Evolutionary conservation across 2,329 filamentous ascomycete species (phyloP), one percentile per base, ranked within the genome.

Genomic region (Colletotrichum caudatum): DNA sequence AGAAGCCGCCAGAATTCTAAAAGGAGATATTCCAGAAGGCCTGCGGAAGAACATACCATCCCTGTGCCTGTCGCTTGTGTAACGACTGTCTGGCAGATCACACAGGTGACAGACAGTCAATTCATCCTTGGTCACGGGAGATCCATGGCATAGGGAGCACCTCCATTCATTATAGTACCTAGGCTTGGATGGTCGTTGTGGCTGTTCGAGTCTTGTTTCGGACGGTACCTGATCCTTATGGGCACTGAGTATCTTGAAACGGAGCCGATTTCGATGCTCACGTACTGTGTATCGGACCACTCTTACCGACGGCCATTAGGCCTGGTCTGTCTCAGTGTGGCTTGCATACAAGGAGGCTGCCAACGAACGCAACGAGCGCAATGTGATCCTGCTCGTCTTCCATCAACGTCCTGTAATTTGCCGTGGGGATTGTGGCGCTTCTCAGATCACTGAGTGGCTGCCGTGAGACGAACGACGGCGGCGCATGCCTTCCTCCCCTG

Each of bases 151-250:
- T 37, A n/a, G 59, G 37, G 54, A 14, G 16, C 29, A n/a, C 50
- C 12, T 39, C 57, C 9, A 35, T 46, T 68, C 57, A n/a, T 41
- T 50, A 33, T 29, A 51, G 51, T 58, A 29, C 29, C 29, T 29
- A 53, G 59, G 48, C 60, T 37, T 56, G 23, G 37, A 64, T 44
- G n/a, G 20, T 23, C 46, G 37, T 39, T 60, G 57, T 59, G 58
- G 68, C 51, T 64, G 59, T 71, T 71, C 64, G 65, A 64, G 68
- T 59, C 35, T 69, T 60, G 69, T 69, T 64, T 71, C 65, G 58
- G 65, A 60, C 69, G 51, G 57, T 26, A 50, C 64, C 41, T 64
- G 44, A 64, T 54, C 54, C 44, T 64, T 39, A 48, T 56, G 51
- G 59, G 41, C 46, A 44, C 59, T 16, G 23, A 64, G 54, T 11